Evolutionary conservation across 441 rosid species (phyloP), one percentile per base, ranked within the genome.

Genomic region (Theobroma grandiflorum): DNA sequence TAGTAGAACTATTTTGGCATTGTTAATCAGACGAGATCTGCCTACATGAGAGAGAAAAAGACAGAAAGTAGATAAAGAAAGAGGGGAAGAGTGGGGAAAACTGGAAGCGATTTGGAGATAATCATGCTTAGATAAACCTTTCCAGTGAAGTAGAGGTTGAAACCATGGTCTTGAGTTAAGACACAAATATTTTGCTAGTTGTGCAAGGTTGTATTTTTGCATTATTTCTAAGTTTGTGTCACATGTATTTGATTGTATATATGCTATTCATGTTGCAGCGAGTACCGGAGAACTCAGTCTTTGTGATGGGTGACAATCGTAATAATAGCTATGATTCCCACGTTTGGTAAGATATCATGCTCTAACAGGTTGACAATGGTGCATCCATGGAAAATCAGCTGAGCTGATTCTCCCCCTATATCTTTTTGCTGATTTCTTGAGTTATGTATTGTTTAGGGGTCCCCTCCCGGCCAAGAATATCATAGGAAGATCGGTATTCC

Each of bases 291-390:
- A 90, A 93, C 73, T 92, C 90, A 3, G 98, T 94, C 57, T 95
- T 95, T 74, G 98, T 96, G 84, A 96, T 96, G 98, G 99, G 99
- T 42, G 99, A 97, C 66, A 96, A 97, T 81, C 92, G 99, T 12
- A 97, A 97, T 84, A 95, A 97, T 78, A 94, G 97, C 82, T 97
- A 97, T 15, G 99, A 95, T 82, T 97, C 99, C 0, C 99, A 97
- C 2, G 93, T 93, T 11, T 97, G 99, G 99, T 97, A 87, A 91
- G 61, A 75, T 77, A 18, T 61, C 9, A 59, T 18, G 6, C 63
- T 66, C 26, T 40, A 9, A 31, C 47, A 6, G 62, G 72, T 79
- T 53, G 26, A 8, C 43, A 49, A 18, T 65, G 73, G 37, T 70
- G 57, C 50, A 80, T 74, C 16, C 58, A 70, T 75, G 75, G 50